A percentile compares a stretch with the other conserved stretches of the same genome.
Conservation (phyloP, 2,329 filamentous ascomycete genomes). For the Madurella fahalii region DNA sequence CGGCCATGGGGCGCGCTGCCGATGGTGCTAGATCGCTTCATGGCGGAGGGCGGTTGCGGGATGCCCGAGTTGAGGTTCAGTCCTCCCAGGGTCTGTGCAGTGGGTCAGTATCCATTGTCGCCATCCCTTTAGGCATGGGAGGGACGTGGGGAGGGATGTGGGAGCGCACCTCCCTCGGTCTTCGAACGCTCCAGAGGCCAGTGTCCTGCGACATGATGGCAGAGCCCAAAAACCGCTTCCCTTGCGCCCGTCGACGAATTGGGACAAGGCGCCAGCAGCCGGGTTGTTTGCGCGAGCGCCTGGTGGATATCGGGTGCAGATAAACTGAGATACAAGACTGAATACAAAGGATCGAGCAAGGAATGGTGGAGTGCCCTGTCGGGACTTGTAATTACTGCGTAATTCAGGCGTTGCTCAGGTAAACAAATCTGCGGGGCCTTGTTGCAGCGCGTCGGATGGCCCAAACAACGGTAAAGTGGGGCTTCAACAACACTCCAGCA, state of each 20-base stretch:
- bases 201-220: constrained; percentile 77
- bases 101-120: not conserved
- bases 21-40: constrained; percentile 87
- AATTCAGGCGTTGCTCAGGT: constrained; percentile 19
- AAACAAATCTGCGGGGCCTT: constrained; percentile 25
- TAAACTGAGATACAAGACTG: not conserved
- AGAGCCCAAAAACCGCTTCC: not conserved
- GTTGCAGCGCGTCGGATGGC: constrained; percentile 2
- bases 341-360: not conserved
- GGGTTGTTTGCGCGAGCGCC: not conserved
- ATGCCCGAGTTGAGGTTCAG: constrained; percentile 80
- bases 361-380: constrained; percentile 1
- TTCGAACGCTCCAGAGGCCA: constrained; percentile 85
- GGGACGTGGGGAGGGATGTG: constrained; percentile 9
- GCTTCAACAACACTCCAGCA: not conserved
- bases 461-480: constrained; percentile 5
- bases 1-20: constrained; percentile 71
- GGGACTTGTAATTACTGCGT: constrained; percentile 9
- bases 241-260: not conserved
- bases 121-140: not conserved
- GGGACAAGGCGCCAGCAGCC: not conserved
- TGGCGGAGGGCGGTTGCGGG: constrained; percentile 84
- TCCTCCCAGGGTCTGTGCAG: constrained; percentile 71
- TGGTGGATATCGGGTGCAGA: not conserved
- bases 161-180: constrained; percentile 73